Evolutionary conservation across 1,284 basidiomycete genomes (phyloP).

Genomic region (Malassezia obtusa): DNA sequence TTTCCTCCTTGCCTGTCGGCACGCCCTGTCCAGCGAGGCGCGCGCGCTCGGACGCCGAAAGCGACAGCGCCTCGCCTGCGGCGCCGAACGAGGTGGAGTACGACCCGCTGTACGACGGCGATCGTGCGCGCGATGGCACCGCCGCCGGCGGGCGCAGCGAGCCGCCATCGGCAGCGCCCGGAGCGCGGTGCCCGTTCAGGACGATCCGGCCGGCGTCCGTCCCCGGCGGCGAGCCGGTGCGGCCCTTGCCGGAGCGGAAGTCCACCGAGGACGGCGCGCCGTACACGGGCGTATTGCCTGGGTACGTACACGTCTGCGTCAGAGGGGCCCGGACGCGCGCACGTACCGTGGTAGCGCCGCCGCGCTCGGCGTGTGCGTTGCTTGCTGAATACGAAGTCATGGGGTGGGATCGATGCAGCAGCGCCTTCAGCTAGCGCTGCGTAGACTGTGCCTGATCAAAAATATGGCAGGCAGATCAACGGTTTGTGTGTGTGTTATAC

Average conservation of each 20-base stretch:
- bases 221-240: neutral
- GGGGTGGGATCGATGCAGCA: constrained; percentile 4
- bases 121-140: neutral
- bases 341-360: constrained; percentile 12
- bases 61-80: constrained; percentile 34
- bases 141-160: neutral
- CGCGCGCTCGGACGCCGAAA: constrained; percentile 52
- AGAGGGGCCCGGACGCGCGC: neutral
- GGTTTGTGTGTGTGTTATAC: neutral
- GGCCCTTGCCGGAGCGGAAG: neutral
- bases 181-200: neutral
- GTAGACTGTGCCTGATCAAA: neutral
- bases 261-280: neutral
- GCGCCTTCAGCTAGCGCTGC: constrained; percentile 17
- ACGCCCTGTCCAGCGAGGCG: constrained; percentile 52
- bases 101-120: neutral
- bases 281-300: neutral
- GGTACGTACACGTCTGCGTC: constrained; percentile 15
- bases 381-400: constrained; percentile 16
- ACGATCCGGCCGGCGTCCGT: constrained; percentile 12
- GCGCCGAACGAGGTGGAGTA: constrained; percentile 42
- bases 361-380: constrained; percentile 5
- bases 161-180: neutral
- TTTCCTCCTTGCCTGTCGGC: too few species aligned
- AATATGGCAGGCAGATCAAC: neutral